These are phyloP conservation scores for Lipomyces chichibuensis DNA, from an alignment of 805 yeast species.

Conservation along the genomic window DNA sequence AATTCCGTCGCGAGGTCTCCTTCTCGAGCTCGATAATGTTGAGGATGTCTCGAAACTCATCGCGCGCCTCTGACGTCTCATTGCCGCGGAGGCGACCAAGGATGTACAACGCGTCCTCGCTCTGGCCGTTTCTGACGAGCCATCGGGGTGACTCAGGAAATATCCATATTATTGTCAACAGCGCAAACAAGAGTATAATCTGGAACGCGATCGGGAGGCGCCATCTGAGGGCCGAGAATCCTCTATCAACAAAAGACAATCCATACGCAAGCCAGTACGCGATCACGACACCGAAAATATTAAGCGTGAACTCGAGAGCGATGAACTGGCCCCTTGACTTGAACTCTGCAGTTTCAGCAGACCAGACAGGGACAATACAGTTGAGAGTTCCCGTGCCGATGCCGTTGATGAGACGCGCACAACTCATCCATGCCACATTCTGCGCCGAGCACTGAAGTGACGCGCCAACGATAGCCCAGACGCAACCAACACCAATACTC, in stretches of 20 bases:
- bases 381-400: constrained; percentile 41
- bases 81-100: constrained; percentile 28
- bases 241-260: constrained; percentile 50
- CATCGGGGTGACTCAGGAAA: constrained; percentile 85
- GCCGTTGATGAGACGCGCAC: constrained; percentile 59
- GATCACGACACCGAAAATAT: constrained; percentile 64
- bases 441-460: constrained; percentile 54
- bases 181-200: constrained; percentile 59
- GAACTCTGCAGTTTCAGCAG: constrained; percentile 72
- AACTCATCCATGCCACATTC: constrained; percentile 62
- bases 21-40: constrained; percentile 35
- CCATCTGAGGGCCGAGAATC: constrained; percentile 52
- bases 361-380: constrained; percentile 66
- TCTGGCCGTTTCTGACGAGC: constrained; percentile 67
- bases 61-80: constrained; percentile 25
- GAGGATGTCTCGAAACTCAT: constrained; percentile 27
- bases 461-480: constrained; percentile 59
- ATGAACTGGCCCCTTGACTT: constrained; percentile 37
- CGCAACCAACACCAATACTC: constrained; percentile 56
- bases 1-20: constrained; percentile 40
- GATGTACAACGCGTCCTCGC: constrained; percentile 57
- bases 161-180: constrained; percentile 57
- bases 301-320: constrained; percentile 69
- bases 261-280: constrained; percentile 76
- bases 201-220: constrained; percentile 74